Conservation (phyloP, 148 eudicot genomes). For the Simmondsia chinensis region DNA sequence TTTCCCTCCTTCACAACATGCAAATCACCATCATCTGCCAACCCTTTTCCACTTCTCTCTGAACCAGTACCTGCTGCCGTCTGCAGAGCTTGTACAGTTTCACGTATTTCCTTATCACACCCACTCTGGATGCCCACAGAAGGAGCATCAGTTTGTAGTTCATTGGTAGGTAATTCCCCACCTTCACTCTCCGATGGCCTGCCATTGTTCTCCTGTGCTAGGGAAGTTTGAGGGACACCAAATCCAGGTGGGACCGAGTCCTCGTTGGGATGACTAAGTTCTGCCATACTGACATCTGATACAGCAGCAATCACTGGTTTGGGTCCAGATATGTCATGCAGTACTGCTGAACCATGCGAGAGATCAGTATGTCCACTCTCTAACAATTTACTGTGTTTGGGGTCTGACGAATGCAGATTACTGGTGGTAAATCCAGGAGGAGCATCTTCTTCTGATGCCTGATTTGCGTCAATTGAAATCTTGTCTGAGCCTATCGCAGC, state of each 20-base stretch:
- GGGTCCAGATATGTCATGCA: background rate
- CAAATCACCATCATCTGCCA: too few relatives aligned
- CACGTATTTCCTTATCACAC: background rate
- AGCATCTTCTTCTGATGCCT: conserved; percentile 1
- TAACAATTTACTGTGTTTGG: background rate
- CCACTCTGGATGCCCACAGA: background rate
- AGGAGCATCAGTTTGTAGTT: background rate
- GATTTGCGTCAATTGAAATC: background rate
- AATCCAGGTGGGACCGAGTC: conserved; percentile 16
- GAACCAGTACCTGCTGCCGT: background rate
- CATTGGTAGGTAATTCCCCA: background rate
- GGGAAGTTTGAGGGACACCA: conserved; percentile 8
- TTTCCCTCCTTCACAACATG: too few relatives aligned
- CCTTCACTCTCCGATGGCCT: conserved; percentile 1
- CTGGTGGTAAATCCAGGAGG: background rate
- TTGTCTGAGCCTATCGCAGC: background rate
- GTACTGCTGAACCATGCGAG: background rate
- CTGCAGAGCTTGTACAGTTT: background rate
- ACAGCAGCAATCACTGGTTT: background rate
- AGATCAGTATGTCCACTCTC: background rate
- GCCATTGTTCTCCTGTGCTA: background rate
- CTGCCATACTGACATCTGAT: conserved; percentile 3
- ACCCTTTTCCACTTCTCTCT: too few relatives aligned
- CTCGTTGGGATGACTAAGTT: conserved; percentile 4
- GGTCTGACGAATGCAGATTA: background rate